These are phyloP conservation scores for Rhynchospora pubera DNA, from an alignment of 176 grass and related monocot species.

Conservation along the genomic window DNA sequence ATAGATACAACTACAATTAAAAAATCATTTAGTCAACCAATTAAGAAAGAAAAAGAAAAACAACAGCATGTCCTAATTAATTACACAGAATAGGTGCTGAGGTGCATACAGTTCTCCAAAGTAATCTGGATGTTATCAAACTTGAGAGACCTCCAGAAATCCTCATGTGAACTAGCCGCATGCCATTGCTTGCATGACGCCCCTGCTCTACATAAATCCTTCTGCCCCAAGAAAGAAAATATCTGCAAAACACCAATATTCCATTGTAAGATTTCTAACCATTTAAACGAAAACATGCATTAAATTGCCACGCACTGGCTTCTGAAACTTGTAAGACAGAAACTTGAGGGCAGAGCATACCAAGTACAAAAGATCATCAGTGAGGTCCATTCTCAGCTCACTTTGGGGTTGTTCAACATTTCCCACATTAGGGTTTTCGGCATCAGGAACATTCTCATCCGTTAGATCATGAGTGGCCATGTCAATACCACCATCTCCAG, in stretches of 20 bases:
- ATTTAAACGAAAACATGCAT: not conserved
- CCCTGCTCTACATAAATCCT: conserved; percentile 88
- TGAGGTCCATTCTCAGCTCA: conserved; percentile 88
- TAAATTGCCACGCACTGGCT: not conserved
- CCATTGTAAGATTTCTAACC: not conserved
- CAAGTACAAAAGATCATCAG: conserved; percentile 89
- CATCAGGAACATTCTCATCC: conserved; percentile 18
- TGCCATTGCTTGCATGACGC: conserved; percentile 81
- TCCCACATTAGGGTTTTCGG: conserved; percentile 29
- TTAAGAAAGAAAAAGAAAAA: conserved; percentile 8
- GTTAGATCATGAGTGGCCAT: conserved; percentile 17
- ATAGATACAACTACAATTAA: conserved; percentile 64
- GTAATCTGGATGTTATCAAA: conserved; percentile 73
- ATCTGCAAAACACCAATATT: conserved; percentile 47
- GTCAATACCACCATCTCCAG: not conserved
- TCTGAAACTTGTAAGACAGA: not conserved
- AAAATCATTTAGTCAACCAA: conserved; percentile 4
- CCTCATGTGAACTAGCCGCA: conserved; percentile 56
- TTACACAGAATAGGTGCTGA: not conserved
- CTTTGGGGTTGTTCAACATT: conserved; percentile 40
- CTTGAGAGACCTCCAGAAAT: conserved; percentile 89
- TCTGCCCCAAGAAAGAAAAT: conserved; percentile 88
- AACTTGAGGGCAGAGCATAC: conserved; percentile 24
- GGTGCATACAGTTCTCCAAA: conserved; percentile 74
- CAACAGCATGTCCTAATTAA: not conserved